Conservation (phyloP, 2,329 filamentous ascomycete species). For the Aspergillus sergii region DNA sequence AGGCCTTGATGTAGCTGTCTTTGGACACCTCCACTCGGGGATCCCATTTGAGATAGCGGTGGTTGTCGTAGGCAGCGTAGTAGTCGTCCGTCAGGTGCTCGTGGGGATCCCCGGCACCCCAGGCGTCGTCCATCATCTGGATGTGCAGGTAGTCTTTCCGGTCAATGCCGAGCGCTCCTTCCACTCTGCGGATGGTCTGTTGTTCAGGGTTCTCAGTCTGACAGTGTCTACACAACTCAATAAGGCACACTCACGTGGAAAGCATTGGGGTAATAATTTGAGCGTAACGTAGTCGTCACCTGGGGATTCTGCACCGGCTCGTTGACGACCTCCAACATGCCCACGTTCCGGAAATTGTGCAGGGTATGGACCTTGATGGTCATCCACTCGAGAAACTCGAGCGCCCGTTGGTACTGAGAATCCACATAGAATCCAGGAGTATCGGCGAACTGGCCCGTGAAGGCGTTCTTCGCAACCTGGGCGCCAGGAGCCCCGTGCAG, state of each 20-base stretch:
- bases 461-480: conserved; percentile 50
- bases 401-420: conserved; percentile 59
- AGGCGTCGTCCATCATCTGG: conserved; percentile 56
- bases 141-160: conserved; percentile 55
- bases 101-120: conserved; percentile 60
- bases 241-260: conserved; percentile 31
- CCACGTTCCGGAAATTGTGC: conserved; percentile 56
- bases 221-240: not conserved
- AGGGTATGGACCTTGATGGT: conserved; percentile 55
- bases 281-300: conserved; percentile 39
- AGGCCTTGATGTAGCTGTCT: conserved; percentile 53
- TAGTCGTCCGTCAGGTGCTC: conserved; percentile 47
- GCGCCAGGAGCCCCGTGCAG: conserved; percentile 57
- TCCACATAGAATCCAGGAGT: conserved; percentile 58
- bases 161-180: conserved; percentile 48
- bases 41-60: conserved; percentile 61
- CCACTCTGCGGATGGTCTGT: conserved; percentile 52
- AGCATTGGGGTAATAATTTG: conserved; percentile 54
- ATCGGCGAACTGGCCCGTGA: conserved; percentile 49
- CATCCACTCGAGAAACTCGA: conserved; percentile 60
- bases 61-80: conserved; percentile 59
- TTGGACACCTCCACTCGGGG: conserved; percentile 47
- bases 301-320: conserved; percentile 53
- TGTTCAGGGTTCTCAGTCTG: not conserved
- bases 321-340: conserved; percentile 62